Percentiles rank a stretch among this genome's conserved stretches.
phyloP scores from a whole-genome alignment of 441 rosid genomes.

The Adansonia rubrostipa region DNA sequence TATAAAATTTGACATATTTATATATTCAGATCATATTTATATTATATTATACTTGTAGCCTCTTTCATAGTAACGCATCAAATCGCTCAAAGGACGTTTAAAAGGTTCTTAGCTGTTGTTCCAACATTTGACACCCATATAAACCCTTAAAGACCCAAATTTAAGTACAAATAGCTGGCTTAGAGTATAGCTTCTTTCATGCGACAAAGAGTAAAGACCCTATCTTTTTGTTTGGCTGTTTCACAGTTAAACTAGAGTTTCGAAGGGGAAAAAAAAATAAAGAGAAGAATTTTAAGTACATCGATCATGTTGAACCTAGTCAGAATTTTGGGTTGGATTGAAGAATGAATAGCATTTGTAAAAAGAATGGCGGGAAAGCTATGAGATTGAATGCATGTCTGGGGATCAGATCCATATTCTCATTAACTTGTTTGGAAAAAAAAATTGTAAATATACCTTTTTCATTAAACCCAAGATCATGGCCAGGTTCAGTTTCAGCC shows the following conservation, averaged over 20 bases:
- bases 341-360: neutral
- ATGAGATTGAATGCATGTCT: neutral
- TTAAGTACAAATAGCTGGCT: neutral
- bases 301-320: conserved; percentile 18
- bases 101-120: too few species aligned
- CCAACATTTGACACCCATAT: too few species aligned
- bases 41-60: too few species aligned
- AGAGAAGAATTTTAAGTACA: neutral
- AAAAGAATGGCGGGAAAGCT: neutral
- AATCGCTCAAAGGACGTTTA: too few species aligned
- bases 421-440: neutral
- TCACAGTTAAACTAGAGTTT: neutral
- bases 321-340: conserved; percentile 12
- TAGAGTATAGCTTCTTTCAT: neutral
- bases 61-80: too few species aligned
- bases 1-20: too few species aligned
- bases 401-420: conserved; percentile 2
- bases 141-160: too few species aligned
- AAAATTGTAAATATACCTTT: neutral
- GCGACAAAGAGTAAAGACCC: too few species aligned
- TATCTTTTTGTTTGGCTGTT: neutral
- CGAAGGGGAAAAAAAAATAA: neutral
- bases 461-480: conserved; percentile 13
- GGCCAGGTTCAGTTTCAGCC: conserved; percentile 6
- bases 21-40: too few species aligned